Evolutionary conservation across 1,284 basidiomycete genomes (phyloP).

Genomic region (Sporisorium graminicola): DNA sequence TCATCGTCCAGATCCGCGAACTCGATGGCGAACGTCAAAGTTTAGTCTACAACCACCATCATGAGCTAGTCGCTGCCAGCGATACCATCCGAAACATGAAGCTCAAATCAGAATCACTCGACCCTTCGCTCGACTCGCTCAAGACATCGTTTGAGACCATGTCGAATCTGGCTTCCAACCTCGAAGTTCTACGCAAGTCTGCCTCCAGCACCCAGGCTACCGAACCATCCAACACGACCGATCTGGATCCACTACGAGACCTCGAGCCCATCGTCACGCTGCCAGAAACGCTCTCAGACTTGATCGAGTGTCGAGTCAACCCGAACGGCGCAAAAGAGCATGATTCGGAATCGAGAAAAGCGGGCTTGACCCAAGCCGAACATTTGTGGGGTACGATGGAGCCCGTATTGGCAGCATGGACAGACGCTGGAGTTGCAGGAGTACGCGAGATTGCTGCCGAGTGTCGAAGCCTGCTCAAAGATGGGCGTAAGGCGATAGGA

Average conservation of each 20-base stretch:
- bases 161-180: constrained; percentile 43
- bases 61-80: constrained; percentile 89
- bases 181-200: constrained; percentile 29
- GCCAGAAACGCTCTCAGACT: constrained; percentile 47
- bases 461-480: constrained; percentile 52
- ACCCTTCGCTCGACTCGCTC: constrained; percentile 52
- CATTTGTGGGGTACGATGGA: constrained; percentile 57
- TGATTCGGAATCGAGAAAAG: constrained; percentile 14
- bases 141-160: constrained; percentile 46
- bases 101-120: constrained; percentile 47
- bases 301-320: constrained; percentile 33
- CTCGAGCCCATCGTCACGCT: constrained; percentile 55
- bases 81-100: constrained; percentile 82
- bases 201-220: background rate
- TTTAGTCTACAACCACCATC: constrained; percentile 92
- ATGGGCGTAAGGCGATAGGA: constrained; percentile 37
- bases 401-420: constrained; percentile 56
- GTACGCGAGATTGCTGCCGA: constrained; percentile 55
- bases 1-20: constrained; percentile 78
- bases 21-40: constrained; percentile 89
- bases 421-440: constrained; percentile 52
- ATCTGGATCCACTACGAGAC: constrained; percentile 26
- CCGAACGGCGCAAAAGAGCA: background rate
- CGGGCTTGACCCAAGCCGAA: constrained; percentile 52
- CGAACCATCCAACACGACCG: background rate